These are phyloP conservation scores for Amylostereum areolatum DNA, from an alignment of 1,284 basidiomycete species.

Conservation along the genomic window DNA sequence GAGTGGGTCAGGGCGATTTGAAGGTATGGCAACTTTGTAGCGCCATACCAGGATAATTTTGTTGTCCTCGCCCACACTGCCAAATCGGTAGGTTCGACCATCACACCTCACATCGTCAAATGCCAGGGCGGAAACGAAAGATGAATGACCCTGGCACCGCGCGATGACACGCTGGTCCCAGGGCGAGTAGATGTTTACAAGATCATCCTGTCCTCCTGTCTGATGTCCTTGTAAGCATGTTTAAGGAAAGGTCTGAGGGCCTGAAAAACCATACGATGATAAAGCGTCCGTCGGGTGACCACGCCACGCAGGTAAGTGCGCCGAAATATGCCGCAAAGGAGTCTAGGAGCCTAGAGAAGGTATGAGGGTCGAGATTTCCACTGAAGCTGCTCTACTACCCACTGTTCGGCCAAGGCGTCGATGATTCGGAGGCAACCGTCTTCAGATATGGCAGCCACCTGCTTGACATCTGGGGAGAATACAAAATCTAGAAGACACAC, in stretches of 20 bases:
- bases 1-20: conserved; percentile 4
- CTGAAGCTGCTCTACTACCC: conserved; percentile 24
- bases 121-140: conserved; percentile 84
- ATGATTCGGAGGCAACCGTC: conserved; percentile 87
- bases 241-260: not conserved
- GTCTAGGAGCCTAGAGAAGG: conserved; percentile 62
- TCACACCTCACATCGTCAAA: conserved; percentile 88
- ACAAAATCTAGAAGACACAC: conserved; percentile 60
- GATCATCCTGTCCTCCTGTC: conserved; percentile 90
- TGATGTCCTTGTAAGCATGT: conserved; percentile 17
- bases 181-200: conserved; percentile 89
- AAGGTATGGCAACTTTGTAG: not conserved
- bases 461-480: conserved; percentile 86
- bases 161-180: conserved; percentile 93
- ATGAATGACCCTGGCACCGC: conserved; percentile 93
- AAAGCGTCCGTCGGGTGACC: conserved; percentile 94
- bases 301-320: conserved; percentile 80
- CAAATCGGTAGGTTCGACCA: conserved; percentile 85
- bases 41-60: conserved; percentile 72
- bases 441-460: conserved; percentile 81
- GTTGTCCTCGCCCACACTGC: conserved; percentile 91
- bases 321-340: conserved; percentile 93
- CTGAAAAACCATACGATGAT: conserved; percentile 59
- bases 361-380: not conserved
- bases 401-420: conserved; percentile 82